These are phyloP conservation scores for Protomyces arabidopsidicola DNA, from an alignment of 1,139 yeast species.

Conservation along the genomic window DNA sequence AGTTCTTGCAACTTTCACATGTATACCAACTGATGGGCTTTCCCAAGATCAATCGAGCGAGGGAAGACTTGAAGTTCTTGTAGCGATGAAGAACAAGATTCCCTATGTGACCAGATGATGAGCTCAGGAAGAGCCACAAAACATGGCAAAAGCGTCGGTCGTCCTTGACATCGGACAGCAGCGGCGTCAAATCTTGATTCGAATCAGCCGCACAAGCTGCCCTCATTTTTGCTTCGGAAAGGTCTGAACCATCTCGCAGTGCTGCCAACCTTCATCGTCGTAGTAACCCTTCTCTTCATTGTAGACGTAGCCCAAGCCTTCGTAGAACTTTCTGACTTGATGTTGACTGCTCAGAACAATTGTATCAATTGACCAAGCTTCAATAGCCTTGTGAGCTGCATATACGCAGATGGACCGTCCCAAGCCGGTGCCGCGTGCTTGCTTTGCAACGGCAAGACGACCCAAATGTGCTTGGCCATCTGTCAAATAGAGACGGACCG, in stretches of 20 bases:
- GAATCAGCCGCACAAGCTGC: no score
- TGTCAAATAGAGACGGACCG: constrained; percentile 4
- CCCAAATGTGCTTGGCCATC: constrained; percentile 12
- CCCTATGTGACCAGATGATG: no score
- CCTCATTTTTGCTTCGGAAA: not conserved
- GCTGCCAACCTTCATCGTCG: constrained; percentile 19
- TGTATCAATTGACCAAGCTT: not conserved
- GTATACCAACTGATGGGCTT: no score
- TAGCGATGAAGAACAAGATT: no score
- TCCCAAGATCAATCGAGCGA: no score
- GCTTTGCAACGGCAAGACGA: constrained; percentile 15
- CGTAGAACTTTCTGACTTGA: constrained; percentile 21
- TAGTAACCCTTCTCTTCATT: constrained; percentile 5
- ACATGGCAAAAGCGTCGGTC: no score
- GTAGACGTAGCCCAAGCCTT: constrained; percentile 5
- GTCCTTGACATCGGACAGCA: no score
- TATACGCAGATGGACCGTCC: constrained; percentile 2
- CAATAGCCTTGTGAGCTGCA: constrained; percentile 1
- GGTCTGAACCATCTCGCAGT: not conserved
- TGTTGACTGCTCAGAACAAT: constrained; percentile 14
- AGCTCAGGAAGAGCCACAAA: no score
- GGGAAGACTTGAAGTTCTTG: no score
- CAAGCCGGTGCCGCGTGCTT: constrained; percentile 7
- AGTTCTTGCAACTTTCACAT: no score
- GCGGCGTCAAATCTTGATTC: no score